Conservation (phyloP, 1,284 basidiomycete genomes). For the Austropuccinia psidii region DNA sequence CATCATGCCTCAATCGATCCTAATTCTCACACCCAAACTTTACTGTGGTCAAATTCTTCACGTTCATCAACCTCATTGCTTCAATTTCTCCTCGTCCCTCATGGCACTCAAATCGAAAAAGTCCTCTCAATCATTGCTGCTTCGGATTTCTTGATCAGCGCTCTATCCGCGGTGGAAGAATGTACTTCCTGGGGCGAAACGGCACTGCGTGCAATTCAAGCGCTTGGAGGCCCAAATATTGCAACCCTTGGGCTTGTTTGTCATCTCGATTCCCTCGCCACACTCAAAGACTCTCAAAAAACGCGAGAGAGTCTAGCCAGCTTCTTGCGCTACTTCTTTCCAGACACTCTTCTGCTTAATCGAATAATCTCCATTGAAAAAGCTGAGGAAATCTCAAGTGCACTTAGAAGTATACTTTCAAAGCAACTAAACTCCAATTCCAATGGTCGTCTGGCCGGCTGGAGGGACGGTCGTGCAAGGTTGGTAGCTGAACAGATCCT, state of each 20-base stretch:
- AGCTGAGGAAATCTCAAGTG: constrained; percentile 60
- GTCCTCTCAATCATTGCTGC: constrained; percentile 76
- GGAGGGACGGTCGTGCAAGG: constrained; percentile 52
- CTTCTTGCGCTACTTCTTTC: constrained; percentile 91
- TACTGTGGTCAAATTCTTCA: constrained; percentile 5
- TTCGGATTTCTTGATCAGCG: constrained; percentile 82
- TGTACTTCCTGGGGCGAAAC: constrained; percentile 82
- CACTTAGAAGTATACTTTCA: constrained; percentile 53
- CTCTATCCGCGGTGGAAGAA: constrained; percentile 71
- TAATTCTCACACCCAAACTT: not conserved
- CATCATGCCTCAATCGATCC: constrained; percentile 1
- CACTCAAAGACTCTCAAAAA: constrained; percentile 44
- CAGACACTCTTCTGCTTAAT: constrained; percentile 53
- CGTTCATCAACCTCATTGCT: constrained; percentile 48
- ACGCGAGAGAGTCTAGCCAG: constrained; percentile 78
- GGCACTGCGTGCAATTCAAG: constrained; percentile 66
- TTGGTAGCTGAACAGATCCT: constrained; percentile 43
- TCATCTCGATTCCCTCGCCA: constrained; percentile 11
- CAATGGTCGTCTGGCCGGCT: constrained; percentile 71
- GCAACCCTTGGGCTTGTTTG: constrained; percentile 53
- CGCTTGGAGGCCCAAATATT: constrained; percentile 61
- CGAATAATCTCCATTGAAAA: constrained; percentile 6
- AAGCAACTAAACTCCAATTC: constrained; percentile 52
- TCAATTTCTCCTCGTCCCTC: constrained; percentile 63
- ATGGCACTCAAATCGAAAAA: constrained; percentile 56